These are phyloP conservation scores for Collybia sp. DNA, from an alignment of 768 basidiomycete species.

Conservation along the genomic window DNA sequence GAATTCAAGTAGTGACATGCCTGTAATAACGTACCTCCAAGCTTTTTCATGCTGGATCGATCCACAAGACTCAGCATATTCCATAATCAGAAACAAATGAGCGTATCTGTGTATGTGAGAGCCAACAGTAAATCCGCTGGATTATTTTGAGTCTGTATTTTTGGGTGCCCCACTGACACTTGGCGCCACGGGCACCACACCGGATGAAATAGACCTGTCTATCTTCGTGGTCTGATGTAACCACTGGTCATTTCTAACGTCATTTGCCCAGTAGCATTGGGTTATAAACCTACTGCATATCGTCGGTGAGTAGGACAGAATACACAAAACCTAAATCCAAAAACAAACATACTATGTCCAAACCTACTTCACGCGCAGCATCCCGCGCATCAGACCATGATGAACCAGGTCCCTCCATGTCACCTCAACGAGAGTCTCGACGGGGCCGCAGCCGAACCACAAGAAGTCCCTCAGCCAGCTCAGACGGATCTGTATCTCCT, in stretches of 20 bases:
- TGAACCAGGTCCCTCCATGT: slow-evolving; percentile 1
- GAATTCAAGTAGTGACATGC: neutral
- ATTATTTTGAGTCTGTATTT: no score
- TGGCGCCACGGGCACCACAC: neutral
- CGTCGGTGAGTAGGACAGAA: neutral
- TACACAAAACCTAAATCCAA: neutral
- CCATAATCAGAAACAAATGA: neutral
- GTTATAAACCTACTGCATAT: neutral
- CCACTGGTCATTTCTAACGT: neutral
- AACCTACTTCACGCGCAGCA: slow-evolving; percentile 3
- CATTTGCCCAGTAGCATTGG: neutral
- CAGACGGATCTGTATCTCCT: slow-evolving; percentile 3
- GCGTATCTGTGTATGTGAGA: no score
- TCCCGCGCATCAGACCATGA: slow-evolving; percentile 4
- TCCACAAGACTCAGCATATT: neutral
- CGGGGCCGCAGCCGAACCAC: slow-evolving; percentile 12
- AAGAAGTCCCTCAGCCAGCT: slow-evolving; percentile 7
- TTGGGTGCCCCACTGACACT: neutral
- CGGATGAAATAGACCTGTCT: neutral
- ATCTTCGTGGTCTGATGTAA: neutral
- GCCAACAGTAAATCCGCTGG: no score
- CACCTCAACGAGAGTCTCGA: neutral
- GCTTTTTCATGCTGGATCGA: neutral
- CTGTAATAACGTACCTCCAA: neutral
- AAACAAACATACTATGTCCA: neutral